Evolutionary conservation across 2,329 filamentous ascomycete genomes (phyloP).

Genomic region (Botrytis galanthina): DNA sequence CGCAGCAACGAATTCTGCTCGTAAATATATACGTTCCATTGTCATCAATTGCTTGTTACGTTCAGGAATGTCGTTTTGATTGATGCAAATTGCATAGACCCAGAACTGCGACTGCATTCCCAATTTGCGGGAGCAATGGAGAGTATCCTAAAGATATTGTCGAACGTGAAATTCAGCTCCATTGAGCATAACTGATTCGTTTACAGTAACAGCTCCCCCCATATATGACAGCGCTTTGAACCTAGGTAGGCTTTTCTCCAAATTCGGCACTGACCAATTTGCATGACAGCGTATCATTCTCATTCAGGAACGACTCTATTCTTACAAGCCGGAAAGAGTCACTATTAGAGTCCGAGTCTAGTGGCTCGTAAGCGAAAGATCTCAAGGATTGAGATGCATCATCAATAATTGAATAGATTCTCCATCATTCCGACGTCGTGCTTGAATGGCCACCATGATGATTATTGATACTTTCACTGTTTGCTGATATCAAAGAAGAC

Average conservation of each 20-base stretch:
- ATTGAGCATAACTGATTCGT: slow-evolving; percentile 26
- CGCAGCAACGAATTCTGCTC: slow-evolving; percentile 1
- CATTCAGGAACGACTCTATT: not conserved
- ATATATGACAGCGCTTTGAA: slow-evolving; percentile 34
- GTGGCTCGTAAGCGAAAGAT: not conserved
- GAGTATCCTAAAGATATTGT: not conserved
- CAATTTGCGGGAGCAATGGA: not conserved
- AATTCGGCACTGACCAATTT: slow-evolving; percentile 18
- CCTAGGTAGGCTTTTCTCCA: slow-evolving; percentile 23
- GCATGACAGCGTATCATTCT: not conserved
- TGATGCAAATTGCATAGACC: slow-evolving; percentile 22
- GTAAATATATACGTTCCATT: slow-evolving; percentile 16
- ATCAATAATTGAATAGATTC: not conserved
- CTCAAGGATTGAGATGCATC: not conserved
- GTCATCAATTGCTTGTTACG: slow-evolving; percentile 14
- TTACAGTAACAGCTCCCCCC: slow-evolving; percentile 25
- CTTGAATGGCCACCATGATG: not conserved
- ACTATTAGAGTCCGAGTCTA: not conserved
- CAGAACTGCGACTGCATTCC: slow-evolving; percentile 1
- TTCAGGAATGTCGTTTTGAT: slow-evolving; percentile 13
- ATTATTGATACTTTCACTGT: no score
- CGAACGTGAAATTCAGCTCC: slow-evolving; percentile 11
- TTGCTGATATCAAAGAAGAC: not conserved
- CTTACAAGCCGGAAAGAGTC: not conserved
- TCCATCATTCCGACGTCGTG: not conserved